Percentiles rank a stretch among this genome's conserved stretches.
These are phyloP conservation scores for Pistacia integerrima DNA, from an alignment of 345 rosid species.

Conservation along the genomic window DNA sequence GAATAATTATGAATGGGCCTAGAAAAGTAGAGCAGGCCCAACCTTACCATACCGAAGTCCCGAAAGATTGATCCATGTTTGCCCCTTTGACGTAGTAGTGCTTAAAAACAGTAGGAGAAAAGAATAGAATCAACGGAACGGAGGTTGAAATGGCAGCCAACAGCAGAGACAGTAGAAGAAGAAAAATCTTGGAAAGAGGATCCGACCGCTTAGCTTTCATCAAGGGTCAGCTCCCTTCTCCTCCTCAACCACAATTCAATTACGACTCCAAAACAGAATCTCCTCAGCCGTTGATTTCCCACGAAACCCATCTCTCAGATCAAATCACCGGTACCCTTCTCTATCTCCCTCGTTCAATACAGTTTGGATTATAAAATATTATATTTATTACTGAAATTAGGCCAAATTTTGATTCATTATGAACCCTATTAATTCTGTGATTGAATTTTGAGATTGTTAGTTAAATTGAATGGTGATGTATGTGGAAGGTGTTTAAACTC, in stretches of 20 bases:
- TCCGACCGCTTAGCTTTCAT: slow-evolving; percentile 84
- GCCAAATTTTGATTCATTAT: neutral
- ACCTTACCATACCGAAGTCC: no score
- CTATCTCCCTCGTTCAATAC: slow-evolving; percentile 1
- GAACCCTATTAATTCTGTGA: neutral
- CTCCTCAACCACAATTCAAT: slow-evolving; percentile 25
- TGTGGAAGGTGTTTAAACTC: neutral
- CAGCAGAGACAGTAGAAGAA: slow-evolving; percentile 78
- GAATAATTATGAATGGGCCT: no score
- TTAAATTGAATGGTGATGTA: neutral
- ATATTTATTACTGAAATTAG: neutral
- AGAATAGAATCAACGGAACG: neutral
- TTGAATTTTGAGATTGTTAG: neutral
- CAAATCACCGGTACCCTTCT: slow-evolving; percentile 33
- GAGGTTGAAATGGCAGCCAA: slow-evolving; percentile 38
- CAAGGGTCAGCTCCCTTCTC: slow-evolving; percentile 56
- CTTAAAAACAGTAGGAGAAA: neutral
- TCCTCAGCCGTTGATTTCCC: slow-evolving; percentile 23
- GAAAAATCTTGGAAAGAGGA: slow-evolving; percentile 73
- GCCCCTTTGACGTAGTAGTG: no score
- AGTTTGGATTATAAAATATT: neutral
- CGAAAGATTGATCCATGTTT: no score
- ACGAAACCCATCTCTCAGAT: slow-evolving; percentile 25
- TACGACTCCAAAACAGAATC: slow-evolving; percentile 23
- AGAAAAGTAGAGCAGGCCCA: no score